Conservation (phyloP, 2,329 filamentous ascomycete species). For the Fusarium chuoi region DNA sequence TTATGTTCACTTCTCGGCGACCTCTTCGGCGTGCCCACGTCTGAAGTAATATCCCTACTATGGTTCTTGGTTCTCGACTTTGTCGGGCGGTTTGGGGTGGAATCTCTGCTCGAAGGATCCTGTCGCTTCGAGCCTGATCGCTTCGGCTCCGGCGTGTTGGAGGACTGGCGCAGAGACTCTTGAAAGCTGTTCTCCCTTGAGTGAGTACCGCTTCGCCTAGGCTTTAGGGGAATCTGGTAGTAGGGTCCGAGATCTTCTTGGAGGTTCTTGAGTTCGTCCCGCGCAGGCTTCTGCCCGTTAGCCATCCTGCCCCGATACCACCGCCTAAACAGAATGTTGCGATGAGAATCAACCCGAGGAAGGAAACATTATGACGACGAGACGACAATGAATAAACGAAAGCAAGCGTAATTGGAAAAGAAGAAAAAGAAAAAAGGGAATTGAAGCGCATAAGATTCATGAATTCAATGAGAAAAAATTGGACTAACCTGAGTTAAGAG, state of each 20-base stretch:
- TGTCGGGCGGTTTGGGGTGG: constrained; percentile 38
- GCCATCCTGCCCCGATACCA: constrained; percentile 48
- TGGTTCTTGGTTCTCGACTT: constrained; percentile 37
- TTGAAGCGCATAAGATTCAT: constrained; percentile 12
- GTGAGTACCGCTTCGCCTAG: constrained; percentile 38
- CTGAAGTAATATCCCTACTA: constrained; percentile 30
- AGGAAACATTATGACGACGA: constrained; percentile 29
- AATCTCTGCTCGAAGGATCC: constrained; percentile 43
- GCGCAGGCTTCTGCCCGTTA: constrained; percentile 48
- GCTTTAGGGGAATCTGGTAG: constrained; percentile 44
- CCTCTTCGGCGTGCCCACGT: constrained; percentile 38
- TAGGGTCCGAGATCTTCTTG: constrained; percentile 50
- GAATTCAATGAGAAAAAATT: constrained; percentile 6
- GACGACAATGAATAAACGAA: background rate
- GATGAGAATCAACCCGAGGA: constrained; percentile 46
- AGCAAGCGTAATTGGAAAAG: background rate
- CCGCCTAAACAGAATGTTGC: constrained; percentile 45
- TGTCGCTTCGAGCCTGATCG: constrained; percentile 38
- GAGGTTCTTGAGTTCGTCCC: constrained; percentile 49
- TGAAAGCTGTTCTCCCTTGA: constrained; percentile 40
- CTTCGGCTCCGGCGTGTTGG: constrained; percentile 42
- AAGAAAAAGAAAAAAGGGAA: background rate
- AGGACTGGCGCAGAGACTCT: constrained; percentile 36
- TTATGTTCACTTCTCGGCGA: constrained; percentile 40
- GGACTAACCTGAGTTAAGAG: constrained; percentile 36